Base-by-base conservation (phyloP, 169 alveolate genomes). In the Theileria parva region DNA sequence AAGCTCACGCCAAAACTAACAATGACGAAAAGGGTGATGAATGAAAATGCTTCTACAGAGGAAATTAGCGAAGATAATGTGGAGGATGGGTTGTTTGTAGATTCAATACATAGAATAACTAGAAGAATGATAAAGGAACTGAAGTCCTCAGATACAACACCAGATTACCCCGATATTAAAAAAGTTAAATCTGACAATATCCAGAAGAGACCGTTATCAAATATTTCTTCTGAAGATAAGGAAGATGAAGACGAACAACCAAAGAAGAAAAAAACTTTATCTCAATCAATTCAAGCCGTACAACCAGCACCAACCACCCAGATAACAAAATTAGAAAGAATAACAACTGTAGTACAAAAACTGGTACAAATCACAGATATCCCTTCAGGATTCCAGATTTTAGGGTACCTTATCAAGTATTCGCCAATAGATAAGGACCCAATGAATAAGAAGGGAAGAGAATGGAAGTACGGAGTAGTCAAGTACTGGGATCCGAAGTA, bases 401-500 rank as follows among this genome's bases (percentile, higher is more conserved):
- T 78, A 32, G 86, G 86, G 7, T 55, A 25, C 63, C 68, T 68
- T 32, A 34, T 78, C 15, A 68, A 57, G 48, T 78, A 55, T 63
- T 17, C 77, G 23, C 34, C 57, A 19, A 17, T 27, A 17, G 77
- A 69, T 27, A 39, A 23, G 12, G 65, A 78, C 65, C 50, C 48
- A 15, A 27, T 23, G 12, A 27, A 7, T 9, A 53, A 11, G 25
- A 28, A n/a, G 15, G 74, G 30, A 7, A 57, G 27, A 21, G 37
- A 25, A 30, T 78, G 86, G 86, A 66, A 23, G 2, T 70, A 69
- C 30, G 86, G 71, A 17, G 60, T 78, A 0, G 44, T 78, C 9
- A 78, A 78, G 53, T 78, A 34, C 50, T 78, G 86, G 86, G 86
- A 78, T n/a, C 86, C 86, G 21, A 78, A 78, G 21, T 78, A 75